Base-by-base conservation (phyloP, 2,329 filamentous ascomycete species). In the Colletotrichum sp. region DNA sequence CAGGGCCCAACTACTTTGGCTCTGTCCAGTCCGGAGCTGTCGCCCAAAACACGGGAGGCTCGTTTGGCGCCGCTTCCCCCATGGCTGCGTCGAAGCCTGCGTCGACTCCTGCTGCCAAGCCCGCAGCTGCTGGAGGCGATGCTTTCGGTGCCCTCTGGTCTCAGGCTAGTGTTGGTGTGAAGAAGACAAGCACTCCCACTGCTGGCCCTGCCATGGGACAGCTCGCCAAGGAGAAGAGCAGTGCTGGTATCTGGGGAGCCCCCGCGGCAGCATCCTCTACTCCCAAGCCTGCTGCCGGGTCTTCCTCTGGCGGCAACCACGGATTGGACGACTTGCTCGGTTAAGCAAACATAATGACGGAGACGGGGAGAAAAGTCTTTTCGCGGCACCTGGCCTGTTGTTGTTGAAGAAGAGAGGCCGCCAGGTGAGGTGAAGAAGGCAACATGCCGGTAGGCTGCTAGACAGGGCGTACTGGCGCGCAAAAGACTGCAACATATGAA, bases 201-300 rank as follows among this genome's bases (percentile, higher is more conserved):
- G 90, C 93, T 75, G 94, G 94, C 1, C 93, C 95, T 68, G 96
- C 96, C 71, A 91, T 99, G 86, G 96, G 96, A 34, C 96, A 98
- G 84, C 92, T 99, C 85, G 96, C 96, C n/a, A 98, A 98, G 89
- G 96, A 98, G 86, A 98, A 99, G 90, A 97, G 96, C 75, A 96
- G 93, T 80, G 96, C 96, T 18, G 96, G 96, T 9, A 95, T 99
- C 78, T 99, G 98, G 96, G 97, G 96, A 21, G 91, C 95, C 1
- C 90, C 94, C 18, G 89, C 92, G 64, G 76, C 87, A 79, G 78
- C 83, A 78, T 68, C 82, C 8, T 72, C 80, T 4, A 57, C 78
- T 28, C 39, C 80, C n/a, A 82, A 85, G 77, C 79, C 84, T 1
- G 78, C 81, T 6, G 79, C 79, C 59, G 65, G 71, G 18, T 65